Evolutionary conservation across 73 alveolate species (phyloP), one percentile per base, ranked within the genome.

Genomic region (Paraurostyla sp.): DNA sequence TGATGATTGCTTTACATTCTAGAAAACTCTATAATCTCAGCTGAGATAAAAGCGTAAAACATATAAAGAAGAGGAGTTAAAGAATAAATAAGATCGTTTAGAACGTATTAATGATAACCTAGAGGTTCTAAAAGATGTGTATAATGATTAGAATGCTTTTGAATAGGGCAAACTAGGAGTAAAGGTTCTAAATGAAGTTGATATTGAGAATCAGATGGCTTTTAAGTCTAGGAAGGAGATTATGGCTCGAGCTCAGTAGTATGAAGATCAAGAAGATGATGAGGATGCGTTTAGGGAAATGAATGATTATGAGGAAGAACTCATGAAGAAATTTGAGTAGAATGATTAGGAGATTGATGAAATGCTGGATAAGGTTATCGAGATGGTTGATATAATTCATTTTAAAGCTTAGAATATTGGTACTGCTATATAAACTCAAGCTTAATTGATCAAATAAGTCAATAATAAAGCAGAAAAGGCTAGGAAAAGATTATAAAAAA

Each of bases 401-500:
- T 4, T 43, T 9, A 40, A 75, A 11, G 87, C 87, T 4, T 50
- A 75, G 33, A 49, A 75, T 33, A 75, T 75, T 7, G 60, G 57
- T 3, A 49, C 87, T 7, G 41, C 69, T 4, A 75, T 75, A 13
- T 46, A 22, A 49, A 75, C 87, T 4, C 51, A 75, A 29, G 75
- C 69, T 4, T 73, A 75, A 29, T 18, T 75, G 6, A 46, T 75
- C 32, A 49, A 43, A 29, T 15, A 46, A 49, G 87, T 75, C 3
- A 46, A 43, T 46, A 75, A 75, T 50, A 75, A 75, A 75, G 87
- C 87, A 23, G 87, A 75, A 48, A 75, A 75, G 33, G 87, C 87
- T 22, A 43, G 87, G 29, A 46, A 40, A 33, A 43, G 73, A 18
- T 35, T 75, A 29, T 50, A 75, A 33, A 75, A 75, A 35, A 43